Percentiles rank a stretch among this genome's conserved stretches.
Evolutionary conservation across 2,329 filamentous ascomycete species (phyloP).

Genomic region (Penicillium sp.): DNA sequence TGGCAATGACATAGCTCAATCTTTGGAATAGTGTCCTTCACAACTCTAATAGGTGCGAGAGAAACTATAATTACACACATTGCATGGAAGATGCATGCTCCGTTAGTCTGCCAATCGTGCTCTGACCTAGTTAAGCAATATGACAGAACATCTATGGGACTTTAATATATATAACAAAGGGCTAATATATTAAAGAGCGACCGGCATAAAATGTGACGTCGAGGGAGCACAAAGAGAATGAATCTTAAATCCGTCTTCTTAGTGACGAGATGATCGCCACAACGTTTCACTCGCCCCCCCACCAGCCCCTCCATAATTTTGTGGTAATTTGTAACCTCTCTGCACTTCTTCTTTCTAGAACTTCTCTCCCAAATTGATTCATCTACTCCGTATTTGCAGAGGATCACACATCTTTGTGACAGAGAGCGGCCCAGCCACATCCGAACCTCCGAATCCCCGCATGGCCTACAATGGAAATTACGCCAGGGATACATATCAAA

Average conservation of each 20-base stretch:
- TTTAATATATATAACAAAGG: constrained; percentile 3
- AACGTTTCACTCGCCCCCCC: constrained; percentile 11
- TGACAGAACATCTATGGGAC: constrained; percentile 12
- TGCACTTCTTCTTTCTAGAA: not conserved
- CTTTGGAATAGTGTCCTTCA: not conserved
- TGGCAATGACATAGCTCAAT: constrained; percentile 5
- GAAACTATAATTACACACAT: constrained; percentile 7
- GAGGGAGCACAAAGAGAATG: constrained; percentile 6
- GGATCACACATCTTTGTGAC: not conserved
- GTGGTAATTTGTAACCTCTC: not conserved
- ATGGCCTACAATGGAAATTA: constrained; percentile 48
- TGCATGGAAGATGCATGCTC: constrained; percentile 12
- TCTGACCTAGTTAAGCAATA: constrained; percentile 7
- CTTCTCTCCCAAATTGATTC: not conserved
- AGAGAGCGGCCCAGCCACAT: not conserved
- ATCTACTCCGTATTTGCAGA: not conserved
- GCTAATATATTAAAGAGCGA: constrained; percentile 1
- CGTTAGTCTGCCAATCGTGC: constrained; percentile 13
- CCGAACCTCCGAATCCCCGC: not conserved
- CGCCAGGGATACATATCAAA: constrained; percentile 28
- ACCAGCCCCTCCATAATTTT: constrained; percentile 11
- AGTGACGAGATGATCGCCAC: constrained; percentile 20
- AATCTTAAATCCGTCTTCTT: not conserved
- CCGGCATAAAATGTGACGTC: constrained; percentile 2
- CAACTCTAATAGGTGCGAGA: constrained; percentile 13